Conservation (phyloP, 1,284 basidiomycete species). For the Sanghuangporus weigelae region DNA sequence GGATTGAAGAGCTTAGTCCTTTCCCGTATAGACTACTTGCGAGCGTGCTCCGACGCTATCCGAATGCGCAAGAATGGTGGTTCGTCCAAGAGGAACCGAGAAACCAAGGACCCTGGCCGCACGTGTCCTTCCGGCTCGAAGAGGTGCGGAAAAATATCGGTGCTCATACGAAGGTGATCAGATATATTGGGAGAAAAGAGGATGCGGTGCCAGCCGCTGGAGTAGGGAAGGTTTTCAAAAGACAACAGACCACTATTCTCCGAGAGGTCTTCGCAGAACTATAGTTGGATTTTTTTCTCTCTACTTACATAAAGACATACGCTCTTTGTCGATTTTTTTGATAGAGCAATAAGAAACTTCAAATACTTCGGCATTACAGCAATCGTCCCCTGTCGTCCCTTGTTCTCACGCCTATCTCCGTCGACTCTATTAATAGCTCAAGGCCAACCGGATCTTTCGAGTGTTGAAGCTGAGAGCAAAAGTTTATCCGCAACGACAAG, state of each 20-base stretch:
- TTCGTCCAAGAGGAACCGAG: constrained; percentile 86
- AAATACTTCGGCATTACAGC: neutral
- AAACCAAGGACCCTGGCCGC: constrained; percentile 79
- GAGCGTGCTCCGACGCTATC: constrained; percentile 44
- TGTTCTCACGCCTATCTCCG: neutral
- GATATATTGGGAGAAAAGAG: constrained; percentile 64
- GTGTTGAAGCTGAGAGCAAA: neutral
- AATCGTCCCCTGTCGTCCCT: neutral
- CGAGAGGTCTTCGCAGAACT: constrained; percentile 44
- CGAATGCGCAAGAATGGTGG: constrained; percentile 30
- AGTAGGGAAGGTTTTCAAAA: constrained; percentile 61
- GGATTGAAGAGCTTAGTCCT: constrained; percentile 81
- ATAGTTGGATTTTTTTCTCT: neutral
- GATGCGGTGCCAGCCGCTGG: constrained; percentile 78
- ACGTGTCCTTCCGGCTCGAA: constrained; percentile 55
- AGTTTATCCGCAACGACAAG: neutral
- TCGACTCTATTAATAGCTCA: neutral
- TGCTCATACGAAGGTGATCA: constrained; percentile 33
- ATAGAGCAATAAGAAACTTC: neutral
- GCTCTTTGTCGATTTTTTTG: neutral
- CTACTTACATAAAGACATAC: neutral
- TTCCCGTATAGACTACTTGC: constrained; percentile 68
- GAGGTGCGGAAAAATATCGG: constrained; percentile 38
- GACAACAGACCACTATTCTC: constrained; percentile 59
- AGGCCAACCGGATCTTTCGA: neutral